These are phyloP conservation scores for Backusella luteola DNA, from an alignment of 192 early-diverging fungal species.

Conservation along the genomic window DNA sequence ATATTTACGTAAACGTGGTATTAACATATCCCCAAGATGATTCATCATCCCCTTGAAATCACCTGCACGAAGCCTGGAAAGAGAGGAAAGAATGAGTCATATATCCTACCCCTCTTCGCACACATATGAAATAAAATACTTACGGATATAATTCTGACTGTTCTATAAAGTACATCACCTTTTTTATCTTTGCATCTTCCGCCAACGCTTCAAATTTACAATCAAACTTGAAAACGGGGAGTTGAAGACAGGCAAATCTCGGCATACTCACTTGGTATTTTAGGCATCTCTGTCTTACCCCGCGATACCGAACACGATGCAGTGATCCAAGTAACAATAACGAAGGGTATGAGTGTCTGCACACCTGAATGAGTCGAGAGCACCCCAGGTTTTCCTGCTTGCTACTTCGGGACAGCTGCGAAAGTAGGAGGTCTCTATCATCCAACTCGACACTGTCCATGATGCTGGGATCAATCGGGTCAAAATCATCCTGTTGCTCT, in stretches of 20 bases:
- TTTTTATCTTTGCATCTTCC: not conserved
- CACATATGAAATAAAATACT: not conserved
- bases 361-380: not conserved
- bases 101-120: not conserved
- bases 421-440: not conserved
- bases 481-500: not conserved
- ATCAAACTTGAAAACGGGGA: not conserved
- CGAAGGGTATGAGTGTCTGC: not conserved
- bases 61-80: constrained; percentile 1
- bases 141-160: constrained; percentile 9
- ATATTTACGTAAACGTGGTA: constrained; percentile 5
- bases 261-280: constrained; percentile 2
- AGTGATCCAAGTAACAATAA: not conserved
- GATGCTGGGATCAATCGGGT: not conserved
- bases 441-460: not conserved
- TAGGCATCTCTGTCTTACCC: not conserved
- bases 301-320: constrained; percentile 6
- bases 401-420: not conserved
- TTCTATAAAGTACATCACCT: constrained; percentile 2
- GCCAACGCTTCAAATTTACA: constrained; percentile 1
- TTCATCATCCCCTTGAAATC: not conserved
- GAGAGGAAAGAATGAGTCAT: not conserved
- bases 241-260: constrained; percentile 7
- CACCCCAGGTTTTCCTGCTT: not conserved
- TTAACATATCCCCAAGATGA: not conserved